Conservation (phyloP, 208 protist genomes). For the Leishmania amazonensis region DNA sequence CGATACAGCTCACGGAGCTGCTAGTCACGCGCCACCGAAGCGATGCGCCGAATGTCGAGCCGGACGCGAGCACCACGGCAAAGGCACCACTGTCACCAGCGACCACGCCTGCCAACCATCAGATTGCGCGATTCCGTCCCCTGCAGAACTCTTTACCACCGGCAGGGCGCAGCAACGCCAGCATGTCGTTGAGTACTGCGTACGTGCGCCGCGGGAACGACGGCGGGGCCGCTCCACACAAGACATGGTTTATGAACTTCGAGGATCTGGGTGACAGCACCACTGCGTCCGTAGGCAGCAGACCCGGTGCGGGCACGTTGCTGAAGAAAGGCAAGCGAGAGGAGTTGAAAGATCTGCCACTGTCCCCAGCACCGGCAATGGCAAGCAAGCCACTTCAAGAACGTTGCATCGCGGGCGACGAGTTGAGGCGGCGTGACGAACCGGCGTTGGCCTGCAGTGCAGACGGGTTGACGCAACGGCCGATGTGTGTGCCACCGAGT, state of each 20-base stretch:
- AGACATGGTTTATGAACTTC: conserved; percentile 40
- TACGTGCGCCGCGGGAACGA: conserved; percentile 38
- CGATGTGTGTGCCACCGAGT: conserved; percentile 3
- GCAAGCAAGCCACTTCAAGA: neutral
- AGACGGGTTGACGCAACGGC: neutral
- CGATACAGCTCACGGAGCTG: neutral
- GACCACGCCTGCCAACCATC: neutral
- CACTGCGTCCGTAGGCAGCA: conserved; percentile 8
- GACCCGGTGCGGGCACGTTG: neutral
- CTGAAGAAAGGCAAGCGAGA: neutral
- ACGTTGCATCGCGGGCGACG: neutral
- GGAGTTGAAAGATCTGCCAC: neutral
- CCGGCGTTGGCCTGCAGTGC: neutral
- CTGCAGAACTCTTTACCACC: neutral
- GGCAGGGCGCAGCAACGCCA: neutral
- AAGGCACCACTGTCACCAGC: neutral
- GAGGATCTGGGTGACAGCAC: conserved; percentile 24
- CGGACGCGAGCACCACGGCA: neutral
- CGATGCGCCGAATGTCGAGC: neutral
- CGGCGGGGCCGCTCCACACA: conserved; percentile 9
- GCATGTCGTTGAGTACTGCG: conserved; percentile 21
- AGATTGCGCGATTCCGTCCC: neutral
- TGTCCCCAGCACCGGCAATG: conserved; percentile 6
- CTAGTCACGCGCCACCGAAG: neutral
- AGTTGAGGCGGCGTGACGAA: neutral